Evolutionary conservation across 1,139 yeast genomes (phyloP).

Genomic region (Blastobotrys indianensis): DNA sequence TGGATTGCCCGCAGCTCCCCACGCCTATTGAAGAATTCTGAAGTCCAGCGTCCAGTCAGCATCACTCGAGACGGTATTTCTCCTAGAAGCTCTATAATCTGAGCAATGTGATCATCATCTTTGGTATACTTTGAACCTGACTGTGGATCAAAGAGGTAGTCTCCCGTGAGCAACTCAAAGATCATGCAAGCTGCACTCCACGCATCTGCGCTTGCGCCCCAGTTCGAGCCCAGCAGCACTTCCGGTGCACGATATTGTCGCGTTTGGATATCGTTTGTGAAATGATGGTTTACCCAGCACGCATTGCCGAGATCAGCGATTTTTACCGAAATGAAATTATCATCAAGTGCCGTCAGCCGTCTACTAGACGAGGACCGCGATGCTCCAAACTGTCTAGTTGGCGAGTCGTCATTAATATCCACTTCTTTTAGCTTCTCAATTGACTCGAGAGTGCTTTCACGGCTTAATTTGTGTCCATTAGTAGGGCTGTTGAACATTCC

Average conservation of each 20-base stretch:
- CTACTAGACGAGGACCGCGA: constrained; percentile 2
- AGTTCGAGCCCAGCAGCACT: constrained; percentile 56
- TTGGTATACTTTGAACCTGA: constrained; percentile 56
- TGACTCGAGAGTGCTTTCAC: constrained; percentile 12
- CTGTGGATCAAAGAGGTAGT: constrained; percentile 77
- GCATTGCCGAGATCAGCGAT: constrained; percentile 87
- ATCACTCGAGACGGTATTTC: constrained; percentile 50
- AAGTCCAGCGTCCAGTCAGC: constrained; percentile 47
- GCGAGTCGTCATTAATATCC: constrained; percentile 4
- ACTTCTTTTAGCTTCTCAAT: constrained; percentile 10
- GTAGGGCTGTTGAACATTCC: constrained; percentile 15
- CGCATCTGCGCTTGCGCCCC: constrained; percentile 82
- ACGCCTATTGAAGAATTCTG: constrained; percentile 50
- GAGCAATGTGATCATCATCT: constrained; percentile 85
- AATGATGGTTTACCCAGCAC: constrained; percentile 66
- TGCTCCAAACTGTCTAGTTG: background rate
- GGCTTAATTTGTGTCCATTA: background rate
- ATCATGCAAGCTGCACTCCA: constrained; percentile 83
- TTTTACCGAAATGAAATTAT: constrained; percentile 46
- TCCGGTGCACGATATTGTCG: constrained; percentile 84
- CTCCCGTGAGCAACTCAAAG: constrained; percentile 79
- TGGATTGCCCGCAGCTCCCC: constrained; percentile 53
- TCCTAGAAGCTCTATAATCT: constrained; percentile 69
- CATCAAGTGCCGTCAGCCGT: constrained; percentile 7
- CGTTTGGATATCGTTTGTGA: constrained; percentile 80